Conservation (phyloP, 2,329 filamentous ascomycete genomes). For the Colletotrichum viniferum region DNA sequence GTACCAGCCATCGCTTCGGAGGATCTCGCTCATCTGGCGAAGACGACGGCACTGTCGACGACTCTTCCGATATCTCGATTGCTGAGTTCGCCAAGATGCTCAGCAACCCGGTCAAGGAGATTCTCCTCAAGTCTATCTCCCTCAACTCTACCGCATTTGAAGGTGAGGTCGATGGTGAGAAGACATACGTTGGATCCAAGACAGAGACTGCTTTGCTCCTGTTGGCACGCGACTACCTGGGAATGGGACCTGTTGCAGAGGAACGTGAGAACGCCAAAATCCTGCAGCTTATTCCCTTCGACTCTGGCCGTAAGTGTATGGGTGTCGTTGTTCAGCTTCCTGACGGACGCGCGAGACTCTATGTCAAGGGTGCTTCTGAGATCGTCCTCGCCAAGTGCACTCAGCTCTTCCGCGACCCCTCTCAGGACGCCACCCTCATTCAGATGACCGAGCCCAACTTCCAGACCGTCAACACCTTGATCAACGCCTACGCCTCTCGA, state of each 20-base stretch:
- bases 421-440: slow-evolving; percentile 44
- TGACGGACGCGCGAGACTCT: slow-evolving; percentile 58
- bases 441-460: slow-evolving; percentile 57
- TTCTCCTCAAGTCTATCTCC: slow-evolving; percentile 64
- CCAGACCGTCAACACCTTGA: slow-evolving; percentile 66
- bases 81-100: slow-evolving; percentile 54
- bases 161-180: slow-evolving; percentile 69
- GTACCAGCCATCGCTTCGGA: slow-evolving; percentile 60
- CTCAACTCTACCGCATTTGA: slow-evolving; percentile 79
- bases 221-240: slow-evolving; percentile 69
- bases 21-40: slow-evolving; percentile 32
- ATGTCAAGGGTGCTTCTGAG: slow-evolving; percentile 69
- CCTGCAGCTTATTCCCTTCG: slow-evolving; percentile 75
- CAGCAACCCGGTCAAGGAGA: slow-evolving; percentile 49
- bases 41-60: slow-evolving; percentile 29
- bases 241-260: slow-evolving; percentile 68
- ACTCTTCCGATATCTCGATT: slow-evolving; percentile 42
- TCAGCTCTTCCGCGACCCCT: slow-evolving; percentile 54
- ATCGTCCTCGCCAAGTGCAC: slow-evolving; percentile 65
- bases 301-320: slow-evolving; percentile 78
- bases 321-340: slow-evolving; percentile 59
- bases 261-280: slow-evolving; percentile 65
- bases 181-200: slow-evolving; percentile 76
- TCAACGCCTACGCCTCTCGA: slow-evolving; percentile 77
- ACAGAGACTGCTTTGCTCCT: slow-evolving; percentile 78